Evolutionary conservation across 1,284 basidiomycete genomes (phyloP).

Genomic region (Apiotrichum montevideense): DNA sequence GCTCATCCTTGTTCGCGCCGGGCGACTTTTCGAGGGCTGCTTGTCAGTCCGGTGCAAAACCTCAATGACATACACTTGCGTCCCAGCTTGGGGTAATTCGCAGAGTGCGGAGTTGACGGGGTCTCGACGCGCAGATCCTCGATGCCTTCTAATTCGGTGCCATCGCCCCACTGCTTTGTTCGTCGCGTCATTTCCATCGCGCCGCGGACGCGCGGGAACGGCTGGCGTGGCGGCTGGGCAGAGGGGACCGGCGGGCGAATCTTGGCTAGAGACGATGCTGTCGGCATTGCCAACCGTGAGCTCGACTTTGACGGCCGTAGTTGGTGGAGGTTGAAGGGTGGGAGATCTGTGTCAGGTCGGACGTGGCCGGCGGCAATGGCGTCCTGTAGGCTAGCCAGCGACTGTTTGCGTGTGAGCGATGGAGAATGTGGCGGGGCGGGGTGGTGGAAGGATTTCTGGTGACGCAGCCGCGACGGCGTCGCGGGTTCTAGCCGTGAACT

Average conservation of each 20-base stretch:
- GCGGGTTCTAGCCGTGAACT: background rate
- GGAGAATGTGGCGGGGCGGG: conserved; percentile 24
- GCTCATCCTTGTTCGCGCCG: conserved; percentile 1
- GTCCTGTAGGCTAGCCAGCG: conserved; percentile 37
- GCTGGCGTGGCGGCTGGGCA: conserved; percentile 19
- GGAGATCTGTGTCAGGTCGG: conserved; percentile 9
- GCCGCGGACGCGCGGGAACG: conserved; percentile 52
- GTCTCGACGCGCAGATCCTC: conserved; percentile 82
- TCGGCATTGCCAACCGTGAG: conserved; percentile 74
- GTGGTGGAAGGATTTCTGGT: conserved; percentile 41
- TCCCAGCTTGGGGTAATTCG: conserved; percentile 1
- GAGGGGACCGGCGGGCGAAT: conserved; percentile 56
- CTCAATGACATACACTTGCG: conserved; percentile 40
- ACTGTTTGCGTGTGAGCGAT: conserved; percentile 35
- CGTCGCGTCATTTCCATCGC: conserved; percentile 68
- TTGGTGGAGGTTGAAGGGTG: background rate
- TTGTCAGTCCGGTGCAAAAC: background rate
- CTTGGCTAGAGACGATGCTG: conserved; percentile 60
- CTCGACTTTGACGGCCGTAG: conserved; percentile 1
- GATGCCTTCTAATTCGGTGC: conserved; percentile 83
- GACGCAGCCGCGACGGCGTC: conserved; percentile 30
- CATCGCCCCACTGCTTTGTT: conserved; percentile 71
- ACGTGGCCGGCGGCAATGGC: conserved; percentile 21
- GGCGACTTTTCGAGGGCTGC: conserved; percentile 3
- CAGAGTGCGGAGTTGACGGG: conserved; percentile 45